Evolutionary conservation across 2,329 filamentous ascomycete genomes (phyloP).

Genomic region (Sporothrix brunneoviolacea): DNA sequence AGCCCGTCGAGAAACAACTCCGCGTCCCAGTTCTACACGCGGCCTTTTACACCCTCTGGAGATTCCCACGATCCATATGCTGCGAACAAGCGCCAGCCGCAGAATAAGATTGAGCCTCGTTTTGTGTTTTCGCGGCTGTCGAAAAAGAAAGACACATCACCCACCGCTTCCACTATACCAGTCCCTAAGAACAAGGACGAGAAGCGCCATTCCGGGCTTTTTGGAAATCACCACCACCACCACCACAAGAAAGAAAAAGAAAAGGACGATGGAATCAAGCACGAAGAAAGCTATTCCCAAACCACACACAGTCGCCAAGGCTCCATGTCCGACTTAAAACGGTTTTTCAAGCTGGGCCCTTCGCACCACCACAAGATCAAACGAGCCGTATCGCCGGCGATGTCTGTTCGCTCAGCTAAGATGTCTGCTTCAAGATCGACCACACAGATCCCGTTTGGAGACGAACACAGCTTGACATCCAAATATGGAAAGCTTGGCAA

Average conservation of each 20-base stretch:
- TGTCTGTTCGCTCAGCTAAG: constrained; percentile 44
- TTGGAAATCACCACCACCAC: constrained; percentile 31
- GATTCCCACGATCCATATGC: constrained; percentile 82
- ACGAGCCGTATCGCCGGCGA: constrained; percentile 57
- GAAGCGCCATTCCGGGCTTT: constrained; percentile 44
- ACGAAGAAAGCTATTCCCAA: constrained; percentile 37
- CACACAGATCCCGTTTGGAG: constrained; percentile 77
- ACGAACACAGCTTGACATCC: constrained; percentile 82
- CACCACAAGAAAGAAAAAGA: constrained; percentile 28
- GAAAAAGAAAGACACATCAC: constrained; percentile 59
- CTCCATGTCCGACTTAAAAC: constrained; percentile 90
- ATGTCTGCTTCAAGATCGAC: constrained; percentile 43
- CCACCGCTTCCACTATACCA: constrained; percentile 45
- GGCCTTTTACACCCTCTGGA: constrained; percentile 71
- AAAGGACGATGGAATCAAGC: constrained; percentile 29
- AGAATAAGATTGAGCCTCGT: constrained; percentile 63
- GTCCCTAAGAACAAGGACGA: constrained; percentile 42
- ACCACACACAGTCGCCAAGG: constrained; percentile 53
- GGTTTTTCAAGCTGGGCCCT: constrained; percentile 84
- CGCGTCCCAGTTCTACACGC: constrained; percentile 59
- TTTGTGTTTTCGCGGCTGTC: constrained; percentile 80
- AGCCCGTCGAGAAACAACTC: constrained; percentile 56
- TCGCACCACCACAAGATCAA: constrained; percentile 62
- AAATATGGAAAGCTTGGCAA: constrained; percentile 96
- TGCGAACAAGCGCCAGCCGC: constrained; percentile 69